Evolutionary conservation across 1,284 basidiomycete species (phyloP), one percentile per base, ranked within the genome.

Genomic region (Cystobasidium pallidum): DNA sequence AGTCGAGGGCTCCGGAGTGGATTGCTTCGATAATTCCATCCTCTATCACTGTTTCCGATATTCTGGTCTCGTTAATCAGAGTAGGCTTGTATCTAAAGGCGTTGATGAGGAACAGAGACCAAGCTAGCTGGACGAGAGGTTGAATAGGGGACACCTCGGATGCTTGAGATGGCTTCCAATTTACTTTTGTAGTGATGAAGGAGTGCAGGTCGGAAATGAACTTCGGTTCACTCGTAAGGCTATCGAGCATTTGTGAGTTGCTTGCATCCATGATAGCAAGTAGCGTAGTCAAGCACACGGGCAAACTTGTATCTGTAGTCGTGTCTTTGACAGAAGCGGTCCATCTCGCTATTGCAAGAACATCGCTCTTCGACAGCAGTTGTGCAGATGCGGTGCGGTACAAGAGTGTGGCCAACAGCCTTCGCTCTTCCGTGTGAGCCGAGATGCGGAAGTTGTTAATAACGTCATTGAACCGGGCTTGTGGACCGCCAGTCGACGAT

Each of bases 51-150:
- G 90, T 88, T 1, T 89, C 88, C 73, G 86, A 87, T 80, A 92
- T 83, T 75, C 84, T 86, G 79, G 88, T 89, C 78, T 80, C 66
- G 72, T 75, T 57, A 11, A 71, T 72, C 21, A 94, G 81, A 7
- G 84, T 82, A 0, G 87, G 82, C 75, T 91, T 87, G 24, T 86
- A 85, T 77, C 88, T 87, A 28, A 91, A 84, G 3, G 87, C 86
- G 68, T 91, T 88, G 0, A 89, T 88, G 76, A 91, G 84, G 81
- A 90, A 92, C 67, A 94, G 83, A 0, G 91, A 89, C 92, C 92
- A 96, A 77, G 92, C 90, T 36, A 98, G 85, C 11, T 89, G 82
- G 2, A 94, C 80, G 0, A 87, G 85, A 0, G 91, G 89, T 78
- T 90, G 91, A 32, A 94, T 82, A 2, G 88, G 88, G 0, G 86